Evolutionary conservation across 176 grass and related monocot genomes (phyloP).

Genomic region (Tuctoria greenei): DNA sequence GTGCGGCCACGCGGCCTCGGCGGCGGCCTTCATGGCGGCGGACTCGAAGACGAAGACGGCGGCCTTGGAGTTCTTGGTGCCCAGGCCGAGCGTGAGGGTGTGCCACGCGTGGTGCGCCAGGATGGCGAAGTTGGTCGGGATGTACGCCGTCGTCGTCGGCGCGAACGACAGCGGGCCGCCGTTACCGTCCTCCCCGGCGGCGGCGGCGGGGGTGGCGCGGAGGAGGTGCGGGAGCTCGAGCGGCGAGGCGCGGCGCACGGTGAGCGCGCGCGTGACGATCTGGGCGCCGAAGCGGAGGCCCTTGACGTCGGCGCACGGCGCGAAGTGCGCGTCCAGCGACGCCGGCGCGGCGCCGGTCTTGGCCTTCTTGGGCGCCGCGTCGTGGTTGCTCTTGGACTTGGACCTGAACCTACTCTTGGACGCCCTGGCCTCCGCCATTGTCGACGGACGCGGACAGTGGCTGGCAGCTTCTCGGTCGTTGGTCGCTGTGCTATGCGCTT

Average conservation of each 20-base stretch:
- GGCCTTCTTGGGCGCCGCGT: conserved; percentile 33
- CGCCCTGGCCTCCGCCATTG: conserved; percentile 53
- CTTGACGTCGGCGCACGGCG: conserved; percentile 68
- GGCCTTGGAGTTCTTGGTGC: conserved; percentile 89
- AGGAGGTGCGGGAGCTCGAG: conserved; percentile 93
- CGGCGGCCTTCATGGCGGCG: conserved; percentile 63
- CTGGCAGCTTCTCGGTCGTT: not conserved
- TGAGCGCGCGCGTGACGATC: conserved; percentile 82
- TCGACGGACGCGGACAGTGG: not conserved
- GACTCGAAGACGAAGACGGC: conserved; percentile 91
- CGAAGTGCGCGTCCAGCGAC: conserved; percentile 65
- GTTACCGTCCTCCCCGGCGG: not conserved
- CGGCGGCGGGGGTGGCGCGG: conserved; percentile 33
- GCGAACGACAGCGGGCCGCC: conserved; percentile 56
- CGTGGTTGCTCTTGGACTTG: conserved; percentile 11
- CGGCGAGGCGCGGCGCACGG: conserved; percentile 69
- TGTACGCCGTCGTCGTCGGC: conserved; percentile 73
- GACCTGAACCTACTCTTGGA: conserved; percentile 35
- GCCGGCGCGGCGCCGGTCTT: conserved; percentile 5
- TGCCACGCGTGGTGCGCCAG: conserved; percentile 95
- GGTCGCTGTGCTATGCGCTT: not conserved
- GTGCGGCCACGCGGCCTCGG: conserved; percentile 66
- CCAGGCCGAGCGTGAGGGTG: conserved; percentile 86
- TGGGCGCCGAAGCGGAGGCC: conserved; percentile 86
- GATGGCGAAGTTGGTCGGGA: conserved; percentile 96